phyloP scores from a whole-genome alignment of 2,329 filamentous ascomycete species.

The Exserohilum rostratum region DNA sequence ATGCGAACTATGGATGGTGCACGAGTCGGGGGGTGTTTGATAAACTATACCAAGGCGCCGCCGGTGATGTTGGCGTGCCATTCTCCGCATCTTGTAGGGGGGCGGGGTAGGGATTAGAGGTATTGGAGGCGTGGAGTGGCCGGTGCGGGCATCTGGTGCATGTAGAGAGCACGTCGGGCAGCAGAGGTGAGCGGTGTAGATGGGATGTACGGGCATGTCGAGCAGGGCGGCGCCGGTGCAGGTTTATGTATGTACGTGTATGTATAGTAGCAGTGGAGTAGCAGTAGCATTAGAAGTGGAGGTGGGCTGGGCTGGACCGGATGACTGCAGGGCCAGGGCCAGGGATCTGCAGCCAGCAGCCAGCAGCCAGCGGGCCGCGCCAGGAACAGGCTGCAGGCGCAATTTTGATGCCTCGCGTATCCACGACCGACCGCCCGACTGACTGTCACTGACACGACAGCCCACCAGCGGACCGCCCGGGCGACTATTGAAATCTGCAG shows the following conservation, averaged over 20 bases:
- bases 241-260: too few relatives aligned
- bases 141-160: too few relatives aligned
- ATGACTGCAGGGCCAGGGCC: constrained; percentile 4
- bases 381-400: constrained; percentile 19
- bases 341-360: constrained; percentile 21
- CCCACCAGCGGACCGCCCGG: constrained; percentile 1
- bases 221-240: too few relatives aligned
- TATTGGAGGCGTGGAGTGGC: background rate
- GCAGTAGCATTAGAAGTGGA: too few relatives aligned
- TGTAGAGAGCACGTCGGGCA: too few relatives aligned
- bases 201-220: background rate
- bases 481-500: background rate
- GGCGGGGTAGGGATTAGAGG: background rate
- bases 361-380: constrained; percentile 23
- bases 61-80: background rate
- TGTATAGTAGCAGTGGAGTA: too few relatives aligned
- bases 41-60: background rate
- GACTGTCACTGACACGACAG: background rate
- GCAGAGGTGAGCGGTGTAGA: too few relatives aligned
- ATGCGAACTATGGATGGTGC: background rate
- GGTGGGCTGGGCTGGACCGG: too few relatives aligned
- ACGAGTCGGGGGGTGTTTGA: background rate
- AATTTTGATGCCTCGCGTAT: constrained; percentile 19
- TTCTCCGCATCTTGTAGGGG: background rate
- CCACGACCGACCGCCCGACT: background rate